These are phyloP conservation scores for Berberis thunbergii DNA, from an alignment of 164 flowering plant genomes.

Conservation along the genomic window DNA sequence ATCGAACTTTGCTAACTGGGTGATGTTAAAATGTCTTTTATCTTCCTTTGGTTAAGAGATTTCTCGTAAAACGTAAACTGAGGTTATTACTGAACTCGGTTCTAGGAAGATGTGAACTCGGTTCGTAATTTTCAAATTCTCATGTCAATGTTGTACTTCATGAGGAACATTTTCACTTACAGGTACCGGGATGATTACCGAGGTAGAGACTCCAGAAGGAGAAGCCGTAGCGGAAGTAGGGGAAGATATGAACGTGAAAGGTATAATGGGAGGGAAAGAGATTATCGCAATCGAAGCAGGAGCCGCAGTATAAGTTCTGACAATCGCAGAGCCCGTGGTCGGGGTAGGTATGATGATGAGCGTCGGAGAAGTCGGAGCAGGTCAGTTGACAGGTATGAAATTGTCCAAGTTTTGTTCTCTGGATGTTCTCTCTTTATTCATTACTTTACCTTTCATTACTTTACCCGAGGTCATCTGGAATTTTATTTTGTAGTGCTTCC, in stretches of 20 bases:
- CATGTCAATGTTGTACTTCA: no score
- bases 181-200: conserved; percentile 36
- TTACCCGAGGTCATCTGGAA: background rate
- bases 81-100: no score
- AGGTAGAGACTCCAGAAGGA: conserved; percentile 23
- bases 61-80: no score
- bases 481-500: conserved; percentile 33
- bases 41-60: no score
- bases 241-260: conserved; percentile 47
- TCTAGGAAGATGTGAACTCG: no score
- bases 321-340: background rate
- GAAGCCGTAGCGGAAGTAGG: background rate
- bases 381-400: conserved; percentile 8
- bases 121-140: no score
- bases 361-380: background rate
- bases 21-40: no score
- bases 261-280: background rate
- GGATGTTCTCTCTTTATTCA: background rate
- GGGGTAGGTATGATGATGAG: background rate
- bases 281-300: background rate
- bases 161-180: conserved; percentile 1
- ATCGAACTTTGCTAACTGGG: no score
- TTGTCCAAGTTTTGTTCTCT: background rate
- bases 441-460: no score
- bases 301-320: background rate